phyloP scores from a whole-genome alignment of 2,329 filamentous ascomycete genomes.

The Chlorencoelia australis region DNA sequence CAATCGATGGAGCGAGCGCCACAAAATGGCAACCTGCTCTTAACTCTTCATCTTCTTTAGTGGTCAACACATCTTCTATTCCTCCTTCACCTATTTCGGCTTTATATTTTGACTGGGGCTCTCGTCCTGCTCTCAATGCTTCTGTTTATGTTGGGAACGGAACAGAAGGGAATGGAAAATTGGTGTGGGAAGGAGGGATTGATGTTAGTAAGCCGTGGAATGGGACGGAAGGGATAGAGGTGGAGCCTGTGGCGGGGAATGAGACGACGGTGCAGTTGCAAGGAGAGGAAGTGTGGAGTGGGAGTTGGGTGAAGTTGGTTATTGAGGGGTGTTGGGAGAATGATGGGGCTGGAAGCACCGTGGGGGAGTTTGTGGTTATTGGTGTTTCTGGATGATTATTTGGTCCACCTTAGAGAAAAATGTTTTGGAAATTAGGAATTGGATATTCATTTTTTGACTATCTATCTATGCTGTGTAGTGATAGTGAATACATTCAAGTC shows the following conservation, averaged over 20 bases:
- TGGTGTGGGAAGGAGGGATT: slow-evolving; percentile 10
- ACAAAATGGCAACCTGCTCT: slow-evolving; percentile 57
- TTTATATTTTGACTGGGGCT: slow-evolving; percentile 51
- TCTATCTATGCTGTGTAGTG: no score
- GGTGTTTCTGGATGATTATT: no score
- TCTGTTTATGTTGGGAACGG: slow-evolving; percentile 41
- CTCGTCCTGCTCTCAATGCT: slow-evolving; percentile 42
- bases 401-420: no score
- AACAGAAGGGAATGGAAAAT: slow-evolving; percentile 10
- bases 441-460: no score
- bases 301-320: slow-evolving; percentile 30
- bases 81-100: slow-evolving; percentile 34
- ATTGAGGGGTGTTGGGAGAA: slow-evolving; percentile 36
- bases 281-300: slow-evolving; percentile 22
- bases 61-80: slow-evolving; percentile 37
- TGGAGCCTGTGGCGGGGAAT: slow-evolving; percentile 24
- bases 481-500: no score
- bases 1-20: slow-evolving; percentile 54
- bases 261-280: slow-evolving; percentile 19
- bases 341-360: slow-evolving; percentile 36
- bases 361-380: slow-evolving; percentile 39
- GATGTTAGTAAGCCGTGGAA: slow-evolving; percentile 22
- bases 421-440: no score
- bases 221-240: slow-evolving; percentile 5
- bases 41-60: slow-evolving; percentile 42